Percentiles rank a stretch among this genome's conserved stretches.
Evolutionary conservation across 495 filamentous ascomycete species (phyloP).

Genomic region (Glutinoglossum americanum): DNA sequence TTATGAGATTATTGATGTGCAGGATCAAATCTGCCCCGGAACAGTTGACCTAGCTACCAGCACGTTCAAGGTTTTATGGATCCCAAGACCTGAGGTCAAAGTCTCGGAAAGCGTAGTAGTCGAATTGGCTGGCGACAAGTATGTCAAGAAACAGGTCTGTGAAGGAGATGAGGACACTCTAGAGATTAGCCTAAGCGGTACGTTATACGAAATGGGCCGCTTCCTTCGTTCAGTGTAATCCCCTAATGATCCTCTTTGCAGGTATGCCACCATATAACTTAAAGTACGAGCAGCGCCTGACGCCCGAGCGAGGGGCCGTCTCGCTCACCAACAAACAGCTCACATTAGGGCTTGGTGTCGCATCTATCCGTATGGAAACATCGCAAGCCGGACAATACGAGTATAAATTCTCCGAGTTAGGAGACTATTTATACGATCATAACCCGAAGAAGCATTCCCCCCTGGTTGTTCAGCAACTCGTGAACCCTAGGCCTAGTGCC

Average conservation of each 20-base stretch:
- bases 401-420: slow-evolving; percentile 63
- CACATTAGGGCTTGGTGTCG: slow-evolving; percentile 44
- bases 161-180: slow-evolving; percentile 83
- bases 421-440: slow-evolving; percentile 66
- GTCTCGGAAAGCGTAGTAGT: slow-evolving; percentile 40
- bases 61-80: slow-evolving; percentile 63
- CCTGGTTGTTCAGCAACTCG: slow-evolving; percentile 55
- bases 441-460: slow-evolving; percentile 25
- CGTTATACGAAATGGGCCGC: slow-evolving; percentile 8
- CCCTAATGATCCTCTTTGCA: slow-evolving; percentile 10
- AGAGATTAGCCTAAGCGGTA: slow-evolving; percentile 58
- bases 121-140: slow-evolving; percentile 24
- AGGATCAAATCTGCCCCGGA: slow-evolving; percentile 61
- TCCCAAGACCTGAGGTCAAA: slow-evolving; percentile 50
- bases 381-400: slow-evolving; percentile 56
- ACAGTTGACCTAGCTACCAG: slow-evolving; percentile 48
- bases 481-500: slow-evolving; percentile 61
- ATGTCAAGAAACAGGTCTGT: slow-evolving; percentile 60
- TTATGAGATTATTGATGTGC: slow-evolving; percentile 58
- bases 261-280: slow-evolving; percentile 64
- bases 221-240: background rate
- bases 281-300: slow-evolving; percentile 56
- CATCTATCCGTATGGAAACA: slow-evolving; percentile 67
- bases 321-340: slow-evolving; percentile 41
- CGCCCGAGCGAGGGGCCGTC: slow-evolving; percentile 35